phyloP scores from a whole-genome alignment of 768 basidiomycete genomes.

The Sutorius australiensis region DNA sequence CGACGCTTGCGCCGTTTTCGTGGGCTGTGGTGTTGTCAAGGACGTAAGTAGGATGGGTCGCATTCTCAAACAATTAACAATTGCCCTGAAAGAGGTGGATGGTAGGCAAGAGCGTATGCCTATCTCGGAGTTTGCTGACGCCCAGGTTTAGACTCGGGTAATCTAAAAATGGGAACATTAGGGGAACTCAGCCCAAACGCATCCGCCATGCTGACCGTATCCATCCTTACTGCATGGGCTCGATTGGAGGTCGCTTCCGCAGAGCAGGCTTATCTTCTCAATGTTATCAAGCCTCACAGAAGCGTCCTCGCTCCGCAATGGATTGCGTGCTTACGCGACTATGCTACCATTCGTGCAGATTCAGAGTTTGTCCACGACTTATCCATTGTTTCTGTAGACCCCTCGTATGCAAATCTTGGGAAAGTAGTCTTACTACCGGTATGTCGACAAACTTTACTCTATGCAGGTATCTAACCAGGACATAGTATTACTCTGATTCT shows the following conservation, averaged over 20 bases:
- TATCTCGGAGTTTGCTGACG: slow-evolving; percentile 5
- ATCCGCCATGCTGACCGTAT: slow-evolving; percentile 89
- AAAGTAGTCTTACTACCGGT: slow-evolving; percentile 91
- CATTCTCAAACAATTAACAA: slow-evolving; percentile 84
- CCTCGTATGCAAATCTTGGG: slow-evolving; percentile 82
- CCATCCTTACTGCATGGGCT: slow-evolving; percentile 93
- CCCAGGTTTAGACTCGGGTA: slow-evolving; percentile 63
- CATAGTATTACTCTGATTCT: slow-evolving; percentile 80
- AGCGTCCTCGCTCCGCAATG: slow-evolving; percentile 74
- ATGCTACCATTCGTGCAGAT: slow-evolving; percentile 85
- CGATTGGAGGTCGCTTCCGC: slow-evolving; percentile 78
- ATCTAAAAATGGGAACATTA: slow-evolving; percentile 81
- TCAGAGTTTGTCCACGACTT: slow-evolving; percentile 81
- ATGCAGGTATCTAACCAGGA: neutral
- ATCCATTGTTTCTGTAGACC: slow-evolving; percentile 70
- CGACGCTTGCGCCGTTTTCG: slow-evolving; percentile 90
- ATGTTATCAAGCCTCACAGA: slow-evolving; percentile 81
- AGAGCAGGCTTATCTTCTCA: slow-evolving; percentile 68
- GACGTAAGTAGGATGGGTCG: slow-evolving; percentile 91
- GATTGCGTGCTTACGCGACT: slow-evolving; percentile 87
- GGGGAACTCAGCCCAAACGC: slow-evolving; percentile 90
- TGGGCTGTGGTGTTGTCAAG: slow-evolving; percentile 91
- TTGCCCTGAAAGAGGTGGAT: slow-evolving; percentile 85
- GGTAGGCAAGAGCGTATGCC: slow-evolving; percentile 41
- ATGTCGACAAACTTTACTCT: slow-evolving; percentile 28